Percentiles rank a stretch among this genome's conserved stretches.
Evolutionary conservation across 2,329 filamentous ascomycete genomes (phyloP).

Genomic region (Sporothrix phasma): DNA sequence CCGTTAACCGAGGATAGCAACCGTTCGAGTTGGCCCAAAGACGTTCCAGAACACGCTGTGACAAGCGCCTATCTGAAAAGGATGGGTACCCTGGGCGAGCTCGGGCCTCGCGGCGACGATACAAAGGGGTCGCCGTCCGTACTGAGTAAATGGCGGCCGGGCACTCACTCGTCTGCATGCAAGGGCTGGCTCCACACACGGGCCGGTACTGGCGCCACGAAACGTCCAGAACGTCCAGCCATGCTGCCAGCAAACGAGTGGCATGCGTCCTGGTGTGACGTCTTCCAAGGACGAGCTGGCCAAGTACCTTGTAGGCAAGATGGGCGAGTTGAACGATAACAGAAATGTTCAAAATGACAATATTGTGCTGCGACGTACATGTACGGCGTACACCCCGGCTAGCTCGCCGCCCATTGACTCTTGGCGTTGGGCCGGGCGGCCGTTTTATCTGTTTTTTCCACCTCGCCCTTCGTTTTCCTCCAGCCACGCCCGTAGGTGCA

Average conservation of each 20-base stretch:
- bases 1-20: not conserved
- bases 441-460: not conserved
- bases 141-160: not conserved
- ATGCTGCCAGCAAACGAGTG: not conserved
- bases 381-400: not conserved
- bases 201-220: not conserved
- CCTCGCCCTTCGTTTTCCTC: too few relatives aligned
- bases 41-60: not conserved
- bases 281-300: too few relatives aligned
- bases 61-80: not conserved
- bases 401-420: not conserved
- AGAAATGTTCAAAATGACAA: too few relatives aligned
- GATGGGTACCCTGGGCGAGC: not conserved
- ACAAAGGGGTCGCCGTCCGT: not conserved
- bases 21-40: not conserved
- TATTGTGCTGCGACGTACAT: too few relatives aligned
- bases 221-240: not conserved
- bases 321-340: too few relatives aligned
- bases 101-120: constrained; percentile 1
- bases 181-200: not conserved
- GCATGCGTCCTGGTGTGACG: too few relatives aligned
- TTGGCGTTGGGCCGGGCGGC: not conserved
- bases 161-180: too few relatives aligned
- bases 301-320: too few relatives aligned
- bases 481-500: too few relatives aligned